These are phyloP conservation scores for Arthrobotrys musiformis DNA, from an alignment of 2,329 filamentous ascomycete genomes.

Conservation along the genomic window DNA sequence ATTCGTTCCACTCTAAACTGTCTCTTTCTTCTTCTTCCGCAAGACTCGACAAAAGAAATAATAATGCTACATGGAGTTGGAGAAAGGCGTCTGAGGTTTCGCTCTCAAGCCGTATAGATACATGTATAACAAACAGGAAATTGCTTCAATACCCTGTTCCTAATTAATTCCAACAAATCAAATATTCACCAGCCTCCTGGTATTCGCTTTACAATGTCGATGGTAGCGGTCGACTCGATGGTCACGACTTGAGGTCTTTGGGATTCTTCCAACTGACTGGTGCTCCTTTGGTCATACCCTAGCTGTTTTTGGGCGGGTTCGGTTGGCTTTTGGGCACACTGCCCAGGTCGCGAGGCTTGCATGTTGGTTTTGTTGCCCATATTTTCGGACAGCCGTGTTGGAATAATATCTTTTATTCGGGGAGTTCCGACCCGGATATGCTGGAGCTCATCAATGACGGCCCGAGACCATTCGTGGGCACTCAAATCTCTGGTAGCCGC, in stretches of 20 bases:
- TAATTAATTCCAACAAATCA: not conserved
- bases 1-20: not conserved
- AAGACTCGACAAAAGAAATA: not conserved
- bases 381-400: not conserved
- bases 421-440: conserved; percentile 26
- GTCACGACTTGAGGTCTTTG: conserved; percentile 21
- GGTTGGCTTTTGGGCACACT: not conserved
- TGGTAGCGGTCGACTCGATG: conserved; percentile 34
- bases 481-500: conserved; percentile 14
- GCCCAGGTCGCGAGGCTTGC: not conserved
- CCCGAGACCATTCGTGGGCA: conserved; percentile 48
- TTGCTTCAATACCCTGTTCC: not conserved
- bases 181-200: conserved; percentile 28
- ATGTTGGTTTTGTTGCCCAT: not conserved
- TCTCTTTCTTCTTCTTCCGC: not conserved
- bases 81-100: not conserved
- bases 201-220: conserved; percentile 42
- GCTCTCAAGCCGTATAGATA: not conserved
- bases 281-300: not conserved
- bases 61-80: conserved; percentile 5
- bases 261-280: not conserved
- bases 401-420: not conserved
- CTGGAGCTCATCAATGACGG: conserved; percentile 32
- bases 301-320: not conserved
- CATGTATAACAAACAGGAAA: not conserved